A percentile compares a stretch with the other conserved stretches of the same genome.
Evolutionary conservation across 805 yeast species (phyloP).

Genomic region (Cyberlindnera americana): DNA sequence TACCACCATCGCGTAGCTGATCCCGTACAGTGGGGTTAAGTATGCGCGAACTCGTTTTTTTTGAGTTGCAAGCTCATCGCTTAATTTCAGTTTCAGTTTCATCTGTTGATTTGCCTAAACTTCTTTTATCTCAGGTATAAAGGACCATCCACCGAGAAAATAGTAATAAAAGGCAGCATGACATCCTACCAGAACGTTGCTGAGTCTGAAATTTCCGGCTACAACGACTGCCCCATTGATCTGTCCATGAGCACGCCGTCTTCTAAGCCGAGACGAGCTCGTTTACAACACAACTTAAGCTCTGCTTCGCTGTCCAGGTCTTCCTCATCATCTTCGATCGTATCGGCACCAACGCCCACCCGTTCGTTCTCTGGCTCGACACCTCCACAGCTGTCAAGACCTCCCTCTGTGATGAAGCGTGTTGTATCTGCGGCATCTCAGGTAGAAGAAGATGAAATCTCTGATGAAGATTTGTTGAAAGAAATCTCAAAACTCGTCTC

Average conservation of each 20-base stretch:
- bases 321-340: not conserved
- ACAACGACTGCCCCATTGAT: slow-evolving; percentile 40
- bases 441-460: not conserved
- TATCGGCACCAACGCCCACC: not conserved
- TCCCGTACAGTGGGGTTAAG: no score
- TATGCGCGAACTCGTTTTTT: no score
- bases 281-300: slow-evolving; percentile 7
- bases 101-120: no score
- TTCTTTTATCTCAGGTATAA: no score
- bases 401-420: slow-evolving; percentile 5
- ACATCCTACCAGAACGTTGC: slow-evolving; percentile 35
- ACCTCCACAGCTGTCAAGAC: slow-evolving; percentile 4
- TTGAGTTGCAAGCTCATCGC: no score
- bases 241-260: slow-evolving; percentile 4
- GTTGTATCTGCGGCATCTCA: not conserved
- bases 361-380: slow-evolving; percentile 1
- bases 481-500: slow-evolving; percentile 28
- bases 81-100: no score
- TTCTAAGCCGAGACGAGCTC: slow-evolving; percentile 9
- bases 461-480: slow-evolving; percentile 20
- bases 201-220: slow-evolving; percentile 40
- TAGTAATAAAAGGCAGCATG: not conserved
- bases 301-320: slow-evolving; percentile 1
- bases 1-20: no score
- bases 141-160: no score